Evolutionary conservation across 805 yeast species (phyloP), one percentile per base, ranked within the genome.

Genomic region (Torulaspora maleeae): DNA sequence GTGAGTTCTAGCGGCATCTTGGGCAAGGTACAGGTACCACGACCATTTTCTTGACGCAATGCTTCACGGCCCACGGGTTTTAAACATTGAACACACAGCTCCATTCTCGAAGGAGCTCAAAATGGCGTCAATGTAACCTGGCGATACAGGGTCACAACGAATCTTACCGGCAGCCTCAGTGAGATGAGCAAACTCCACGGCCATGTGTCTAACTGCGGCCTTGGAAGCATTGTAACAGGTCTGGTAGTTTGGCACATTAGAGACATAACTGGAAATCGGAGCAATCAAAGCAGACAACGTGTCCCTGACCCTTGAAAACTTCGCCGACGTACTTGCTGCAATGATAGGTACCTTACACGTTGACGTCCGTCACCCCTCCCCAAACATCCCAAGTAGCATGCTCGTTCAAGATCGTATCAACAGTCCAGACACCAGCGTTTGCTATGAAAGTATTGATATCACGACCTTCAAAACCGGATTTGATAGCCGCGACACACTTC

Each of bases 381-480:
- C 93, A 89, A 16, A 49, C 47, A 54, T 79, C 80, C 42, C 72
- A 75, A 25, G 60, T 52, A 1, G 70, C 72, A 24, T 66, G 68
- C 28, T 58, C 58, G 52, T 68, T 63, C 45, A 77, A 62, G n/a
- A 38, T 38, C 7, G 41, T 27, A 25, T 89, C 89, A 28, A 76
- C 72, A 16, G 79, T 75, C 95, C 95, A 87, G 37, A 86, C 79
- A 36, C 96, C 96, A 9, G 96, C 96, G 63, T 88, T 88, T 56
- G 95, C 95, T 39, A 88, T 91, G 58, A 86, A 83, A 27, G 86
- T 71, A 66, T 88, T 95, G 53, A 88, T 78, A 50, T 79, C 78
- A 44, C 81, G 80, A 22, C 90, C 91, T 4, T 44, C 38, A 62
- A 87, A 88, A 58, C 86, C 95, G 44, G 66, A 53, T 52, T 71